A percentile compares a stretch with the other conserved stretches of the same genome.
These are phyloP conservation scores for Cystofilobasidium macerans DNA, from an alignment of 768 basidiomycete species.

Conservation along the genomic window DNA sequence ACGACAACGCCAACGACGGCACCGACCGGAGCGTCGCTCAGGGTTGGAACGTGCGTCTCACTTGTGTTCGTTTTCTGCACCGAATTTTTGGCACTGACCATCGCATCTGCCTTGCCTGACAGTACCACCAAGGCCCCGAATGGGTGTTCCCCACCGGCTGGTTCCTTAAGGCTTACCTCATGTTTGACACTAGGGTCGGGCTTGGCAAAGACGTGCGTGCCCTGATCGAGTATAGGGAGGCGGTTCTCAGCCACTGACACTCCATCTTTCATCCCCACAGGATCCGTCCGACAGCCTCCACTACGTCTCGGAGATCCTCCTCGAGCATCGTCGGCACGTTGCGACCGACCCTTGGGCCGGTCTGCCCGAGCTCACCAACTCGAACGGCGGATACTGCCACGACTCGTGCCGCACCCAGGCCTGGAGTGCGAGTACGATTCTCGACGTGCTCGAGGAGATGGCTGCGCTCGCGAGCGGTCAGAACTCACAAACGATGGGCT, in stretches of 20 bases:
- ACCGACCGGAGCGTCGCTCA: slow-evolving; percentile 75
- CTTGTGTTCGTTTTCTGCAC: neutral
- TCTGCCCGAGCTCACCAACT: slow-evolving; percentile 58
- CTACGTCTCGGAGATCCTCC: slow-evolving; percentile 61
- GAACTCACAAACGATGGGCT: neutral
- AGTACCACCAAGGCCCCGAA: slow-evolving; percentile 62
- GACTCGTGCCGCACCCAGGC: slow-evolving; percentile 93
- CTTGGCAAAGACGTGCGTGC: slow-evolving; percentile 54
- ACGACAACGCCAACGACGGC: slow-evolving; percentile 89
- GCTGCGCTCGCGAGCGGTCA: slow-evolving; percentile 37
- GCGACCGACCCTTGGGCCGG: slow-evolving; percentile 80
- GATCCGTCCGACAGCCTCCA: slow-evolving; percentile 63
- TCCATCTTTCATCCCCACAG: slow-evolving; percentile 38
- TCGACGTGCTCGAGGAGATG: slow-evolving; percentile 76
- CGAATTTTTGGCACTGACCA: neutral
- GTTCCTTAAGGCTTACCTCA: slow-evolving; percentile 82
- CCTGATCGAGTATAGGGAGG: too few relatives aligned
- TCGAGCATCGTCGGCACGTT: slow-evolving; percentile 62
- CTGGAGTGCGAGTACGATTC: slow-evolving; percentile 84
- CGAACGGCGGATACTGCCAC: slow-evolving; percentile 61
- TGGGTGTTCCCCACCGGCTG: slow-evolving; percentile 95
- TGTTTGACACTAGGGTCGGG: slow-evolving; percentile 67
- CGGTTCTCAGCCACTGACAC: too few relatives aligned
- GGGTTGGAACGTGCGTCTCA: slow-evolving; percentile 80
- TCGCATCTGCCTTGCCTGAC: neutral